Evolutionary conservation across 2,329 filamentous ascomycete species (phyloP), one percentile per base, ranked within the genome.

Genomic region (Leptodontidium sp.): DNA sequence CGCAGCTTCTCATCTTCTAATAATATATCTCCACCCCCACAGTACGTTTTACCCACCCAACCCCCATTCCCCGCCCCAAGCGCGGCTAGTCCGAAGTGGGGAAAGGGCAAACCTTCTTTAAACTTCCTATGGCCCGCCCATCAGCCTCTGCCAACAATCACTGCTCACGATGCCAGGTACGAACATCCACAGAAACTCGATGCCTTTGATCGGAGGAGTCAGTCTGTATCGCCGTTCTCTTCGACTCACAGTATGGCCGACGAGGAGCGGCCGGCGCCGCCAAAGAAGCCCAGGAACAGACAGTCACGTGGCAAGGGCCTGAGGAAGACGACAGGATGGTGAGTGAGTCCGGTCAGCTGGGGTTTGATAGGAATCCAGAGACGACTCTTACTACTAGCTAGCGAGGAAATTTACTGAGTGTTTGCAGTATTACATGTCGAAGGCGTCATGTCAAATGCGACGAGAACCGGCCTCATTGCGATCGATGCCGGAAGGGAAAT

Each of bases 361-460:
- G n/a, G 9, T 21, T 14, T 17, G 12, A 29, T 7, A 6, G 12
- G 14, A 24, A 50, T 5, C 45, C 29, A 26, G 17, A 26, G 38
- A 26, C 14, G 12, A 11, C 11, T 17, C 17, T 58, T 21, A 26
- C 21, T 11, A 21, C 6, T n/a, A 21, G 15, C n/a, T 47, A 21
- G n/a, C 9, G 9, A 8, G 21, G 0, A 24, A 4, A 4, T 45
- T 14, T 45, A 15, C 15, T 59, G 21, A 59, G 1, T 5, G 1
- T 45, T 1, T 2, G 5, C 68, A 82, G 81, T 73, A 75, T 81
- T 43, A 81, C 80, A 14, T 84, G 82, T 74, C 79, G 81, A 64
- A 77, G 77, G 64, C 76, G 83, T 64, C 80, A 84, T 67, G 80
- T 84, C 67, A 84, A 84, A 77, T 84, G 83, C 72, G 82, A 83